phyloP scores from a whole-genome alignment of 192 early-diverging fungal genomes.

The Mortierella claussenii region DNA sequence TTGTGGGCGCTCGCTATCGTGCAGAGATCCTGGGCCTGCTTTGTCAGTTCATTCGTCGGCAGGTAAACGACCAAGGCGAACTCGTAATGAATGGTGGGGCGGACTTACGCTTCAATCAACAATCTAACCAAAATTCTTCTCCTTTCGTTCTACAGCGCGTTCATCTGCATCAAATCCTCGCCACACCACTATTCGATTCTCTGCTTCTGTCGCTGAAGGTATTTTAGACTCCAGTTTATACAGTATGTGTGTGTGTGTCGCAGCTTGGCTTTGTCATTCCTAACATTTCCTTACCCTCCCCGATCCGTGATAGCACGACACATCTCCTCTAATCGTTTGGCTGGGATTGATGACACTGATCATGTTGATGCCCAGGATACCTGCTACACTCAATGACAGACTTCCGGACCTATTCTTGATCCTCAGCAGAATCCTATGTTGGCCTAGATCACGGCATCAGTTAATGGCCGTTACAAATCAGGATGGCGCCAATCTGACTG shows the following conservation, averaged over 20 bases:
- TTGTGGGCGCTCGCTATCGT: slow-evolving; percentile 58
- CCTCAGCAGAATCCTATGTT: slow-evolving; percentile 62
- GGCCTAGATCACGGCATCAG: slow-evolving; percentile 60
- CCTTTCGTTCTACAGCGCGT: slow-evolving; percentile 43
- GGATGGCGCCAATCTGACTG: slow-evolving; percentile 23
- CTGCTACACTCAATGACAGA: slow-evolving; percentile 53
- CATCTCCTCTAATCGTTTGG: slow-evolving; percentile 61
- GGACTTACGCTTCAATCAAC: too few relatives aligned
- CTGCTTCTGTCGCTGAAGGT: slow-evolving; percentile 64
- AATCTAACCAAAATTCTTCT: background rate
- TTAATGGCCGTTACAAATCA: slow-evolving; percentile 39
- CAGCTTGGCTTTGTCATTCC: background rate
- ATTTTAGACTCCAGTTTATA: too few relatives aligned
- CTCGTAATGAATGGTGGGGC: too few relatives aligned
- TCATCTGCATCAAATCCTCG: slow-evolving; percentile 63
- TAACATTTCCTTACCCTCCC: too few relatives aligned
- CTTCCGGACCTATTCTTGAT: slow-evolving; percentile 62
- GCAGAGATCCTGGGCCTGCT: slow-evolving; percentile 59
- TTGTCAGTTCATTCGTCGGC: slow-evolving; percentile 60
- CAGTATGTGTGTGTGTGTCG: too few relatives aligned
- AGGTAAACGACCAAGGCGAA: too few relatives aligned
- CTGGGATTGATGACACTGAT: slow-evolving; percentile 63
- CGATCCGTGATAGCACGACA: slow-evolving; percentile 53
- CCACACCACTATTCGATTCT: slow-evolving; percentile 62
- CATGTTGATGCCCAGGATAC: slow-evolving; percentile 65